Evolutionary conservation across 371 early-diverging fungal genomes (phyloP), one percentile per base, ranked within the genome.

Genomic region (Lichtheimia ramosa): DNA sequence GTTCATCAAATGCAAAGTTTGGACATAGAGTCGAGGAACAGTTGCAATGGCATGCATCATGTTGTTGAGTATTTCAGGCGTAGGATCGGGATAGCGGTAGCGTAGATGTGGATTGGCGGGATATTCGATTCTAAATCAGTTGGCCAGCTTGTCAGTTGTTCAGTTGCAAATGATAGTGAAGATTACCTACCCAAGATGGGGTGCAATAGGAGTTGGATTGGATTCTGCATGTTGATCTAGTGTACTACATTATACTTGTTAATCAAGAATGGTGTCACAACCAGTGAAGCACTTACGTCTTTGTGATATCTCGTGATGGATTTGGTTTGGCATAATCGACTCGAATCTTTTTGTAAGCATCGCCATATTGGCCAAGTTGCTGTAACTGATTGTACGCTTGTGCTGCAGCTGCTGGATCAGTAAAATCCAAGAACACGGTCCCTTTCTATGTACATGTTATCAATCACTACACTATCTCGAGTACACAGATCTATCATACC

Each of bases 1-100:
- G 63, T 89, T 89, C 89, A 89, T 89, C 49, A 89, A 60, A 63
- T 89, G 88, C 23, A 89, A 68, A 1, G 87, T 87, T 62, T 88
- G 87, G 20, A 68, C 74, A 63, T 89, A 89, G 3, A 89, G 66
- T 27, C 81, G 63, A 6, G 88, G 88, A 0, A 82, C 75, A 14
- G 73, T 67, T 10, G 69, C 77, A 39, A 84, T 75, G 6, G 85
- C 81, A 58, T 79, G 68, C 57, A 73, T 70, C 13, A 84, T 84
- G 46, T 82, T 82, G 0, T 56, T 48, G 3, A 84, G 46, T 14
- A 73, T 82, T 21, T 78, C 79, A 5, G 76, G 74, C n/a, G 78
- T 80, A 24, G 85, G 83, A 27, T 74, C 76, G 23, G 85, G 85
- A 66, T 84, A 84, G 51, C 58, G 64, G 48, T 84, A 84, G 14